Evolutionary conservation across 257 asterid genomes (phyloP), one percentile per base, ranked within the genome.

Genomic region (Galeopsis tetrahit): DNA sequence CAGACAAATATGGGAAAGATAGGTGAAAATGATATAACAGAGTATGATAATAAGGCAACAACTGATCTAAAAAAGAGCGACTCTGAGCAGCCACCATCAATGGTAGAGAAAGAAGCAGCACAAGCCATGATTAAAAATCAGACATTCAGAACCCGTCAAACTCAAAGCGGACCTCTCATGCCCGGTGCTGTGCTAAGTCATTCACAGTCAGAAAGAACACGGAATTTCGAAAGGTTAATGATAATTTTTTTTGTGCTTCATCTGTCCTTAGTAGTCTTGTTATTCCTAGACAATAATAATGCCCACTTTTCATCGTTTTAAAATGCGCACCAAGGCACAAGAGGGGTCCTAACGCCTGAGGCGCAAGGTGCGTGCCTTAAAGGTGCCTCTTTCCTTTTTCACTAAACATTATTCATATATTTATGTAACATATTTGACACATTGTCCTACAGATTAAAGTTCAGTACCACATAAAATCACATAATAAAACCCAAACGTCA

Each of bases 131-230:
- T 78, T 70, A 83, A 77, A 78, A 81, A 57, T 79, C 96, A 86
- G 84, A 68, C 82, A 32, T 78, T 74, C 59, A 87, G 82, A 80
- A 71, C 85, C 79, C 95, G 96, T 69, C 92, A 87, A 89, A 85
- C 88, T 75, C 97, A 85, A 78, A 90, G 98, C 76, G 99, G 99
- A 75, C 98, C 98, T 7, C 95, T 95, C 80, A 82, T 77, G 86
- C 91, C 96, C 40, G 96, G 90, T 43, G 13, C 52, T 48, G 89
- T 87, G 76, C 82, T 82, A 76, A 76, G 86, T 83, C 85, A 88
- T 75, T 87, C 97, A 36, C 77, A 71, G 64, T 76, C 95, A 33
- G 97, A 90, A 80, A 85, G 90, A 85, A 76, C 75, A 7, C 90
- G 84, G 74, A 82, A 73, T 82, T 57, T 74, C 6, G 96, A 95